Percentiles rank a stretch among this genome's conserved stretches.
Evolutionary conservation across 768 basidiomycete species (phyloP).

Genomic region (Coprinellus aureogranulatus): DNA sequence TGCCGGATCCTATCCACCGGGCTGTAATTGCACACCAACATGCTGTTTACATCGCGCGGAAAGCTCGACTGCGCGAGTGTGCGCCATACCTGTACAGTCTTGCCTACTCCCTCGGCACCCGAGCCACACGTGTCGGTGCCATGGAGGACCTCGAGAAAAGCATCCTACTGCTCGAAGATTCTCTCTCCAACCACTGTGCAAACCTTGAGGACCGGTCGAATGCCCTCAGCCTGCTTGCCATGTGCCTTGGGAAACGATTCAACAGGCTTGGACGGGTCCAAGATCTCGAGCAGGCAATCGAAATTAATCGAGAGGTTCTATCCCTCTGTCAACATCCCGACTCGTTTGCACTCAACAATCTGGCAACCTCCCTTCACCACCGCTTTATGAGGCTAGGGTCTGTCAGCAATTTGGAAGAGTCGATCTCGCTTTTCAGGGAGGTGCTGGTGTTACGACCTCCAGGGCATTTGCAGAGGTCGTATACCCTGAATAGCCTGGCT

Average conservation of each 20-base stretch:
- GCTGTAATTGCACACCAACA: too few species aligned
- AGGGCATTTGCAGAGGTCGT: not conserved
- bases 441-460: too few species aligned
- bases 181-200: not conserved
- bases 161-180: not conserved
- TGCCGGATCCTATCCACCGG: too few species aligned
- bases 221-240: not conserved
- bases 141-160: too few species aligned
- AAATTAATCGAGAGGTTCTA: constrained; percentile 9
- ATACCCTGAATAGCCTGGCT: not conserved
- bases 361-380: constrained; percentile 9
- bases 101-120: too few species aligned
- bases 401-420: constrained; percentile 8
- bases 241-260: too few species aligned
- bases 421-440: too few species aligned
- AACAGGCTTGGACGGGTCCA: not conserved
- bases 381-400: constrained; percentile 13
- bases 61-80: too few species aligned
- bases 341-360: not conserved
- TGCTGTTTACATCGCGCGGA: too few species aligned
- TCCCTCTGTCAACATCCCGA: constrained; percentile 5
- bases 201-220: not conserved
- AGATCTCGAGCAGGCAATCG: constrained; percentile 21
- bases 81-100: too few species aligned
- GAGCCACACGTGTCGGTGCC: not conserved